Conservation (phyloP, 1,139 yeast species). For the Suhomyces maxii region DNA sequence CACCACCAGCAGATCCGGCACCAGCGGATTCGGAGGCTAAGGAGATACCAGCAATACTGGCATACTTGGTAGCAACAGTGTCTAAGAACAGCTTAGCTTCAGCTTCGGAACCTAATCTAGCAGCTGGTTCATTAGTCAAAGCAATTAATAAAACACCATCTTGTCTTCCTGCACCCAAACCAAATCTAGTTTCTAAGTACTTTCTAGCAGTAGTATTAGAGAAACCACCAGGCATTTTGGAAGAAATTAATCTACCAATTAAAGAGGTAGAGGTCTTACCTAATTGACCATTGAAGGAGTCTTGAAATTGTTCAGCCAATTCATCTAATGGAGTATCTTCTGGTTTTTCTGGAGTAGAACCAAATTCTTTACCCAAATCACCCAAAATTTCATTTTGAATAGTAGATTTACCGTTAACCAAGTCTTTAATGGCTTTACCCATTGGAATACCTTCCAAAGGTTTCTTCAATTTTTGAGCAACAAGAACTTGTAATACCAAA, state of each 20-base stretch:
- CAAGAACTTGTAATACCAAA: conserved; percentile 80
- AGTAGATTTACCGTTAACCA: conserved; percentile 97
- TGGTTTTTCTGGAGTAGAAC: conserved; percentile 97
- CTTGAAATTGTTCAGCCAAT: conserved; percentile 93
- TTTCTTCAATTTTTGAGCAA: conserved; percentile 94
- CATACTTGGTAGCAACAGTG: conserved; percentile 78
- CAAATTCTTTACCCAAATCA: conserved; percentile 97
- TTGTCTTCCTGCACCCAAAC: conserved; percentile 91
- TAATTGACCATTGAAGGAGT: conserved; percentile 78
- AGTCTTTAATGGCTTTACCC: conserved; percentile 91
- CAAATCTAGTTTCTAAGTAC: conserved; percentile 87
- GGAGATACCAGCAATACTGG: conserved; percentile 75
- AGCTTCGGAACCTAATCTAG: conserved; percentile 78
- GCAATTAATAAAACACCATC: conserved; percentile 84
- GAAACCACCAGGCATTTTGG: conserved; percentile 99
- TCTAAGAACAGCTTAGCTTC: conserved; percentile 93
- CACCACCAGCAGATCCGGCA: conserved; percentile 52
- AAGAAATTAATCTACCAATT: conserved; percentile 86
- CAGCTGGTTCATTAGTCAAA: conserved; percentile 85
- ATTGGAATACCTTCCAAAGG: conserved; percentile 81
- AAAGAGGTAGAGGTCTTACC: conserved; percentile 93
- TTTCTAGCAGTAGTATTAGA: conserved; percentile 89
- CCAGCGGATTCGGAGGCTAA: conserved; percentile 65
- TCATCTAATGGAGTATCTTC: conserved; percentile 97
- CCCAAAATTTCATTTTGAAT: conserved; percentile 98